phyloP scores from a whole-genome alignment of 2,329 filamentous ascomycete genomes.

The Aspergillus pseudotamarii region DNA sequence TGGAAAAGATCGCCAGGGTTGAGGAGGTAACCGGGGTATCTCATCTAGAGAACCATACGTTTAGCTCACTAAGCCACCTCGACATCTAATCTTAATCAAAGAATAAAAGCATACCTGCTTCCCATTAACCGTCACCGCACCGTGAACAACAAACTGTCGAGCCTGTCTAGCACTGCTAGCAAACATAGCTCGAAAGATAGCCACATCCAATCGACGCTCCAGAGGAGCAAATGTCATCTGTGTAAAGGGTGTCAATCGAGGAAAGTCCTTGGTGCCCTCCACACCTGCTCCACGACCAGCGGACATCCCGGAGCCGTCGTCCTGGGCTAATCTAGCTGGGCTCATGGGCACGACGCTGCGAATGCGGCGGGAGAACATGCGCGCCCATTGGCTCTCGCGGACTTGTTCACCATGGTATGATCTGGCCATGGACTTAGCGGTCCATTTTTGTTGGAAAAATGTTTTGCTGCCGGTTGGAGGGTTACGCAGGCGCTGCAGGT shows the following conservation, averaged over 20 bases:
- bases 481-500: slow-evolving; percentile 63
- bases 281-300: slow-evolving; percentile 80
- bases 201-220: slow-evolving; percentile 90
- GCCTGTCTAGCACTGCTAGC: slow-evolving; percentile 92
- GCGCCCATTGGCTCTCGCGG: slow-evolving; percentile 88
- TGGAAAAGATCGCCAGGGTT: slow-evolving; percentile 99
- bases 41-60: slow-evolving; percentile 67
- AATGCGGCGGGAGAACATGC: slow-evolving; percentile 83
- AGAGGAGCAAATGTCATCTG: slow-evolving; percentile 92
- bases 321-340: slow-evolving; percentile 72
- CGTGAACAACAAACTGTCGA: slow-evolving; percentile 90
- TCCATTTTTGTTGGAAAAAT: slow-evolving; percentile 99
- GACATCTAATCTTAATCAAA: background rate
- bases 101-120: slow-evolving; percentile 70
- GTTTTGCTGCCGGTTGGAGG: slow-evolving; percentile 58
- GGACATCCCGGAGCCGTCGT: slow-evolving; percentile 82
- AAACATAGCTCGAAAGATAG: slow-evolving; percentile 90
- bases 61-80: slow-evolving; percentile 7
- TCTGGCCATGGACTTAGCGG: slow-evolving; percentile 78
- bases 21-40: slow-evolving; percentile 85
- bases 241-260: slow-evolving; percentile 76
- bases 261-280: slow-evolving; percentile 28
- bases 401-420: slow-evolving; percentile 95
- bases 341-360: slow-evolving; percentile 85
- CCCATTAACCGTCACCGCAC: slow-evolving; percentile 92